A percentile compares a stretch with the other conserved stretches of the same genome.
These are phyloP conservation scores for Psilocybe mexicana DNA, from an alignment of 1,284 basidiomycete species.

Conservation along the genomic window DNA sequence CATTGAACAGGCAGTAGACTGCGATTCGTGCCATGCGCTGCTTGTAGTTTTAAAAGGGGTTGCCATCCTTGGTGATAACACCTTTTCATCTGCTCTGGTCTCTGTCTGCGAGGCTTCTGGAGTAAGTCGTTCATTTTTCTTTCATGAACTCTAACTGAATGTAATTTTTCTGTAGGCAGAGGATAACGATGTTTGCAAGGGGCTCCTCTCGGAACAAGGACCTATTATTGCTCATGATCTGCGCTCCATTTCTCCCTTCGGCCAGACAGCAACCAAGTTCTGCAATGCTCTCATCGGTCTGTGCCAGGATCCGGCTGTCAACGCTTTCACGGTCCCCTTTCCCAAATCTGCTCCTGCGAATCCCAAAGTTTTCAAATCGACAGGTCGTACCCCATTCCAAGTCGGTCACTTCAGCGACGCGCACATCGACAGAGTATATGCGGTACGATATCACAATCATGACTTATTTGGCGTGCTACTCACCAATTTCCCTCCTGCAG, in stretches of 20 bases:
- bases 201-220: conserved; percentile 48
- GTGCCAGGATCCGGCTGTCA: conserved; percentile 49
- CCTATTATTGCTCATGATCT: conserved; percentile 61
- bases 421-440: conserved; percentile 54
- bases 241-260: conserved; percentile 45
- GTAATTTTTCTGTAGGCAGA: conserved; percentile 25
- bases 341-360: conserved; percentile 40
- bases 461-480: neutral
- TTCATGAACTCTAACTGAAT: neutral
- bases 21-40: conserved; percentile 47
- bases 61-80: conserved; percentile 42
- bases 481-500: conserved; percentile 22
- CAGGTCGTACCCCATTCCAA: conserved; percentile 45
- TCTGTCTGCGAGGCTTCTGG: conserved; percentile 42
- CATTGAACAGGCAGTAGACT: conserved; percentile 42
- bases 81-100: conserved; percentile 40
- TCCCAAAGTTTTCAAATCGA: conserved; percentile 37
- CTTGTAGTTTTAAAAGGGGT: conserved; percentile 43
- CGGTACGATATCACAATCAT: conserved; percentile 31
- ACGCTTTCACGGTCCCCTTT: conserved; percentile 43
- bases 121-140: conserved; percentile 25
- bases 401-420: conserved; percentile 56
- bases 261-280: conserved; percentile 53
- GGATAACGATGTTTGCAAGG: conserved; percentile 55
- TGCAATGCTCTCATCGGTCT: conserved; percentile 59